These are phyloP conservation scores for Dactylonectria estremocensis DNA, from an alignment of 2,329 filamentous ascomycete species.

Conservation along the genomic window DNA sequence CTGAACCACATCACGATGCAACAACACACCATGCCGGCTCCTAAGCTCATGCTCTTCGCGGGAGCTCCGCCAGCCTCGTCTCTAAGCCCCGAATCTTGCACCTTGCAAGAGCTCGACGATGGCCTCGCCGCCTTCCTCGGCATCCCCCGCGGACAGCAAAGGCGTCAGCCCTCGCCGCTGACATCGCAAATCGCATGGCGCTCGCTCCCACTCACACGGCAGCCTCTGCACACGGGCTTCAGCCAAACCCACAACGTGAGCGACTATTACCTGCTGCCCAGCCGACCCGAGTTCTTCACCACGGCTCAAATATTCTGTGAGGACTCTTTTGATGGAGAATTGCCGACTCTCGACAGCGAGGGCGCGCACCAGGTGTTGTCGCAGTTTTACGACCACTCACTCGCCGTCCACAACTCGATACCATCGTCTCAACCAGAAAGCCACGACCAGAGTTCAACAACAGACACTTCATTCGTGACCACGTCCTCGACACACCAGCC, in stretches of 20 bases:
- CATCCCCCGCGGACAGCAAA: neutral
- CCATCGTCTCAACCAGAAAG: conserved; percentile 72
- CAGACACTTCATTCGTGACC: conserved; percentile 57
- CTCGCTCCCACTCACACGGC: conserved; percentile 64
- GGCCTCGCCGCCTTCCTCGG: conserved; percentile 49
- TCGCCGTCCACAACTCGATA: conserved; percentile 78
- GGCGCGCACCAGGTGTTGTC: conserved; percentile 62
- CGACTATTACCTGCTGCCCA: conserved; percentile 46
- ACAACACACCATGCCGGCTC: conserved; percentile 39
- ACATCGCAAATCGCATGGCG: conserved; percentile 67
- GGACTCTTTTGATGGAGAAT: conserved; percentile 52
- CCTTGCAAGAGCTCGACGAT: conserved; percentile 47
- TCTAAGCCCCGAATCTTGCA: conserved; percentile 50
- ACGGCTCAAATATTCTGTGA: conserved; percentile 59
- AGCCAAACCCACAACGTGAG: conserved; percentile 64
- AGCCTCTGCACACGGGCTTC: conserved; percentile 66
- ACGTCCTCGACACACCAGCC: conserved; percentile 52
- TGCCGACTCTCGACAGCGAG: conserved; percentile 45
- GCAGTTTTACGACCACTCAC: conserved; percentile 84
- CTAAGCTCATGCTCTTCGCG: conserved; percentile 56
- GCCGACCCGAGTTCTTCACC: conserved; percentile 64
- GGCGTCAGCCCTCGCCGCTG: neutral
- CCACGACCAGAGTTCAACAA: conserved; percentile 44
- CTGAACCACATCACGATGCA: conserved; percentile 38
- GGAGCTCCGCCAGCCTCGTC: conserved; percentile 54